A percentile compares a stretch with the other conserved stretches of the same genome.
Conservation (phyloP, 768 basidiomycete genomes). For the Lentinula lateritia region DNA sequence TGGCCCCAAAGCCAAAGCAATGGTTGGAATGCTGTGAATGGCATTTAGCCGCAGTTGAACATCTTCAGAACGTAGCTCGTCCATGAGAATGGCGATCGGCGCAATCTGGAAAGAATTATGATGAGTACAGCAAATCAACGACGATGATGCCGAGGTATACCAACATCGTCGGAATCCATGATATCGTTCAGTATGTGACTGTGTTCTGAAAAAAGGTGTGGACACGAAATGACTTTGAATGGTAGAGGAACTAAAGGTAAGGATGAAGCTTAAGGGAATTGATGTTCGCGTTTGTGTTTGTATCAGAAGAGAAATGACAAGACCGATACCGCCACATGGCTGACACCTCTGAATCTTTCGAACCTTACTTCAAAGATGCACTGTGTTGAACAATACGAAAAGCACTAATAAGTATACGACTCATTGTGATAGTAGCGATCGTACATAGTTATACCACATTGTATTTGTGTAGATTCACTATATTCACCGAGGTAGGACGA, state of each 20-base stretch:
- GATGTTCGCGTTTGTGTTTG: background rate
- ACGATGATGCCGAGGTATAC: conserved; percentile 20
- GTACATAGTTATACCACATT: too few species aligned
- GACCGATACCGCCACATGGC: background rate
- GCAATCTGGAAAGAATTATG: conserved; percentile 53
- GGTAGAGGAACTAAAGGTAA: background rate
- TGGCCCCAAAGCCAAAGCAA: conserved; percentile 92
- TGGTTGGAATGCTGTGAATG: conserved; percentile 95
- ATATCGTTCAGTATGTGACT: conserved; percentile 13
- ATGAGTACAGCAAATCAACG: conserved; percentile 17
- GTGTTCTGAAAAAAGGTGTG: background rate
- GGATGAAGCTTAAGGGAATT: background rate
- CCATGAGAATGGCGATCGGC: conserved; percentile 95
- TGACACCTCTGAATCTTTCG: background rate
- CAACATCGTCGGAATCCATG: conserved; percentile 76
- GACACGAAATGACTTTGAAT: background rate
- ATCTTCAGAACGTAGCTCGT: conserved; percentile 96
- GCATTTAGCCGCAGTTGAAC: conserved; percentile 94
- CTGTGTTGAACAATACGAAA: background rate
- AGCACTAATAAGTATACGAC: background rate
- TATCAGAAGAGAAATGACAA: background rate
- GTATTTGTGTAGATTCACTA: too few species aligned
- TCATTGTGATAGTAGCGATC: background rate
- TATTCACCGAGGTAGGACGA: too few species aligned
- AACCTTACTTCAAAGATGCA: background rate